phyloP scores from a whole-genome alignment of 345 rosid genomes.

The Viola odorata region DNA sequence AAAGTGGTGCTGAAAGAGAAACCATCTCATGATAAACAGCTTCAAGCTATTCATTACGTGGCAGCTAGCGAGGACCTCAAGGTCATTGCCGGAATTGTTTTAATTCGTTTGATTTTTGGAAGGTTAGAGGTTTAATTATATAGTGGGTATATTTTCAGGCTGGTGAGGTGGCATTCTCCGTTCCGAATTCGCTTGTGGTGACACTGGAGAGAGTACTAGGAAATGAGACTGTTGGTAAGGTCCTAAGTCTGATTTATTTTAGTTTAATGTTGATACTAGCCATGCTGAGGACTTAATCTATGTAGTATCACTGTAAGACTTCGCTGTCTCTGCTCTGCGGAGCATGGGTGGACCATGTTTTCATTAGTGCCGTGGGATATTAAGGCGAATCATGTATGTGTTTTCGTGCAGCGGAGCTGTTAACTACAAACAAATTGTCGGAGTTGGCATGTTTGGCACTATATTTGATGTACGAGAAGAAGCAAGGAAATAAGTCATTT shows the following conservation, averaged over 20 bases:
- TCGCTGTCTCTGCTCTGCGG: too few species aligned
- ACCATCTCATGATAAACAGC: conserved; percentile 62
- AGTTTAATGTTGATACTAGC: too few species aligned
- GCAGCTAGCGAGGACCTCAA: conserved; percentile 90
- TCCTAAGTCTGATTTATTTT: conserved; percentile 1
- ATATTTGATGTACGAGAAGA: conserved; percentile 97
- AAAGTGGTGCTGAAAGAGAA: conserved; percentile 72
- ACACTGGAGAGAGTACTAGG: conserved; percentile 95
- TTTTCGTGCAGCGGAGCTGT: conserved; percentile 61
- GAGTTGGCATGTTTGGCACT: conserved; percentile 93
- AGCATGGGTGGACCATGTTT: too few species aligned
- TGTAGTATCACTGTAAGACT: too few species aligned
- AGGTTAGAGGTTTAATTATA: not conserved
- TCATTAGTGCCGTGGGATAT: too few species aligned
- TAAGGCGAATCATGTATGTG: not conserved
- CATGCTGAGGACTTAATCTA: not conserved
- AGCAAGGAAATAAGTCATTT: conserved; percentile 86
- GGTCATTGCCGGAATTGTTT: conserved; percentile 31
- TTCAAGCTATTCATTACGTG: conserved; percentile 68
- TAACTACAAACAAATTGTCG: conserved; percentile 83
- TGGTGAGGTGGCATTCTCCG: conserved; percentile 83
- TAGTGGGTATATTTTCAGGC: conserved; percentile 33
- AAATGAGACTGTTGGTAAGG: conserved; percentile 86
- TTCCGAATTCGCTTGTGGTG: conserved; percentile 80
- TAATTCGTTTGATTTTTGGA: conserved; percentile 1